Conservation (phyloP, 2,329 filamentous ascomycete genomes). For the Epichloe uncinata region DNA sequence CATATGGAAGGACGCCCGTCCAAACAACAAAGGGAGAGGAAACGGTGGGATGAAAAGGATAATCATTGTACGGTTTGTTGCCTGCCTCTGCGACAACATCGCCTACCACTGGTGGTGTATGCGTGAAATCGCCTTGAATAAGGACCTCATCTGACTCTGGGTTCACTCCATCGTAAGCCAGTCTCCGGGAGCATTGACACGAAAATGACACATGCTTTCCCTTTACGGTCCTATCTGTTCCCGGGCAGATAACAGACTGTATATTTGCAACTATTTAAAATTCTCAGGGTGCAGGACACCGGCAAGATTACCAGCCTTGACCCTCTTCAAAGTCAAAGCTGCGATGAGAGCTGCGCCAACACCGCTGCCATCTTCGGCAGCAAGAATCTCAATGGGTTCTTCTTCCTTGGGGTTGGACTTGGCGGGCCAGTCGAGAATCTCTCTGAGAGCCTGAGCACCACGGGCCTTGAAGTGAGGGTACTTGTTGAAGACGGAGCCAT, state of each 20-base stretch:
- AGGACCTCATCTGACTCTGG: neutral
- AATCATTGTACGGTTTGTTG: neutral
- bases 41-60: neutral
- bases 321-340: conserved; percentile 51
- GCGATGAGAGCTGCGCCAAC: conserved; percentile 96
- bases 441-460: conserved; percentile 75
- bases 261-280: conserved; percentile 24
- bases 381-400: conserved; percentile 76
- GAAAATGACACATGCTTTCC: neutral
- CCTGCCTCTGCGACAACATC: neutral
- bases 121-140: neutral
- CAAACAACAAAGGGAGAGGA: neutral
- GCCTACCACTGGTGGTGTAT: neutral
- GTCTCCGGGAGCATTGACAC: neutral
- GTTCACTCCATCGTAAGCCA: neutral
- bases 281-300: conserved; percentile 54
- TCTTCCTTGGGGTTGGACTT: conserved; percentile 57
- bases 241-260: neutral
- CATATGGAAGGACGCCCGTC: neutral
- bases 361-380: conserved; percentile 90
- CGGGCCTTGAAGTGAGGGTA: conserved; percentile 96
- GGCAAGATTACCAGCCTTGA: conserved; percentile 47
- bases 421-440: conserved; percentile 87
- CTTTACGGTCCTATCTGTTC: neutral
- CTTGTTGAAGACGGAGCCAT: conserved; percentile 97